phyloP scores from a whole-genome alignment of 1,139 yeast species.

The Yamadazyma atlantica region DNA sequence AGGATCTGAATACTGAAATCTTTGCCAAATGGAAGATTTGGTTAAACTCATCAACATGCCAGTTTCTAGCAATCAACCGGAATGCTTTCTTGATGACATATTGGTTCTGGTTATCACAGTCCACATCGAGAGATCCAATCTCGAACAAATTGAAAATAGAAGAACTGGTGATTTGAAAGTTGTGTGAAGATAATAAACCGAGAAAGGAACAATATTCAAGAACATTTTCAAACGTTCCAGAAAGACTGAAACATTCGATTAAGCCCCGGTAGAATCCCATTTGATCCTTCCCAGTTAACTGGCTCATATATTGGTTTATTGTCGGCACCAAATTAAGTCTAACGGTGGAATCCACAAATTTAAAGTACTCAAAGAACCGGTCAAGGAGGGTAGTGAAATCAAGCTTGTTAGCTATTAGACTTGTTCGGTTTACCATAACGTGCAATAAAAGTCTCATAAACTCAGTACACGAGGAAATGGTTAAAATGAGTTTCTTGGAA shows the following conservation, averaged over 20 bases:
- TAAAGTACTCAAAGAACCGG: slow-evolving; percentile 20
- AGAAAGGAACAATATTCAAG: slow-evolving; percentile 40
- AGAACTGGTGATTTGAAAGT: slow-evolving; percentile 28
- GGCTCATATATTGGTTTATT: slow-evolving; percentile 6
- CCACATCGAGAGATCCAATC: slow-evolving; percentile 26
- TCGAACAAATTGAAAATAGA: slow-evolving; percentile 45
- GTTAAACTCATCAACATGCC: slow-evolving; percentile 15
- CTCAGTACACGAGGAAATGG: slow-evolving; percentile 10
- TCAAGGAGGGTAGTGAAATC: slow-evolving; percentile 9
- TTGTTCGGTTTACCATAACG: neutral
- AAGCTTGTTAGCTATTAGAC: neutral
- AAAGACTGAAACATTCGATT: slow-evolving; percentile 23
- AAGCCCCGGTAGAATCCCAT: slow-evolving; percentile 30
- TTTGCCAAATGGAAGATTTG: slow-evolving; percentile 28
- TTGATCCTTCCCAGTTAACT: slow-evolving; percentile 16
- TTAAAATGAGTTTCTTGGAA: slow-evolving; percentile 24
- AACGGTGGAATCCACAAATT: slow-evolving; percentile 16
- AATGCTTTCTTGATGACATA: slow-evolving; percentile 29
- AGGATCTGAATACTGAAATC: slow-evolving; percentile 36
- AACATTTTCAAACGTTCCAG: slow-evolving; percentile 2
- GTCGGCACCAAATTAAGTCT: slow-evolving; percentile 10
- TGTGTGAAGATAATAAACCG: slow-evolving; percentile 26
- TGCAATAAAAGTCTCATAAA: slow-evolving; percentile 10
- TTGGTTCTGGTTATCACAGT: slow-evolving; percentile 1
- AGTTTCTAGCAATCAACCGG: slow-evolving; percentile 16